Evolutionary conservation across 163 green algal species (phyloP), one percentile per base, ranked within the genome.

Genomic region (Prototheca wickerhamii): DNA sequence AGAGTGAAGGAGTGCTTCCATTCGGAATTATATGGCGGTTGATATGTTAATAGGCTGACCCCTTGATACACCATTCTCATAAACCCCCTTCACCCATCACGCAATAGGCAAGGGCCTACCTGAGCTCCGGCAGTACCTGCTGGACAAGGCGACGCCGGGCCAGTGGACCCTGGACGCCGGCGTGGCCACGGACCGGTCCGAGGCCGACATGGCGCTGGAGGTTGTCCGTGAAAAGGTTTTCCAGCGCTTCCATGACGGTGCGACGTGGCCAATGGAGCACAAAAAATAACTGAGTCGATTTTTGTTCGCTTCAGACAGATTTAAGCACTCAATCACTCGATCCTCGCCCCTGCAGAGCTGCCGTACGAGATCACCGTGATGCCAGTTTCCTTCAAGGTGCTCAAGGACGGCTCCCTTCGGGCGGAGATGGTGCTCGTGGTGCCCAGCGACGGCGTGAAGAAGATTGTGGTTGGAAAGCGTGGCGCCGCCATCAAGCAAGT

Each of bases 141-240:
- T 73, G n/a, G 33, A 35, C 8, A 32, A 67, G 8, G 67, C 69
- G 7, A 75, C 61, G 6, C 64, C 73, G 3, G 64, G 69, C 0
- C 35, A 63, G n/a, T 82, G 80, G 73, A 53, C 76, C 15, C 46
- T 86, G 64, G 37, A 71, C 2, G 32, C 49, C 4, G 61, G 42
- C 4, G 50, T 72, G 37, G 46, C 34, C n/a, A 80, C 73, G 6
- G 74, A 77, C 25, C 37, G 54, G 46, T 65, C 49, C 1, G 52
- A 54, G 6, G 28, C 54, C 23, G 67, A 79, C 7, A 50, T 83
- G 32, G 76, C 77, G 8, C 50, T 67, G 28, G 82, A 88, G 77
- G 61, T 86, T 23, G 69, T 84, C 28, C 59, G 75, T 8, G 82
- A 86, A 57, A 75, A 82, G 54, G 32, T 85, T 20, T 88, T 83